Percentiles rank a stretch among this genome's conserved stretches.
Evolutionary conservation across 225 moss, liverwort and hornwort genomes (phyloP).

Genomic region (Polytrichum formosum): DNA sequence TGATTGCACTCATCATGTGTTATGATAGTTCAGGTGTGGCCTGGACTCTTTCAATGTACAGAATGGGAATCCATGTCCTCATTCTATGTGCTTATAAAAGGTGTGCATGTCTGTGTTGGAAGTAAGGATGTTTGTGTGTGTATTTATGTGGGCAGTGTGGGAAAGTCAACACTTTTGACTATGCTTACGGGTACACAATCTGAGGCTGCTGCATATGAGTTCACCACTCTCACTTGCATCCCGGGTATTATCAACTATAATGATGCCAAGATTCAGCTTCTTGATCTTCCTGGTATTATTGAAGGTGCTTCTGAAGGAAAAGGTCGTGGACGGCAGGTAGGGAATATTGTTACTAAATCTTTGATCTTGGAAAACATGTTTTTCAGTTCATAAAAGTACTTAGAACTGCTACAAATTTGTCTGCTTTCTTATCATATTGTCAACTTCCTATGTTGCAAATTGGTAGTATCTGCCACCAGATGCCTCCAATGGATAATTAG

Average conservation of each 20-base stretch:
- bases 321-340: slow-evolving; percentile 98
- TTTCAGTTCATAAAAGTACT: too few species aligned
- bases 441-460: too few species aligned
- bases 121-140: too few species aligned
- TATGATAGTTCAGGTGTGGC: background rate
- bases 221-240: slow-evolving; percentile 98
- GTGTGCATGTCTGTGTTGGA: too few species aligned
- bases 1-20: background rate
- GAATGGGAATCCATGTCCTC: too few species aligned
- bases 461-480: too few species aligned
- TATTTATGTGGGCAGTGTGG: slow-evolving; percentile 67
- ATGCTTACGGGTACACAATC: slow-evolving; percentile 97
- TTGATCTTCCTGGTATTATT: slow-evolving; percentile 99
- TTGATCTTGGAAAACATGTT: too few species aligned
- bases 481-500: too few species aligned
- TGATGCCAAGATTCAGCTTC: slow-evolving; percentile 98
- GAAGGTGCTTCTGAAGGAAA: slow-evolving; percentile 99
- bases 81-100: too few species aligned
- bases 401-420: too few species aligned
- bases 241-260: slow-evolving; percentile 98
- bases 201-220: slow-evolving; percentile 99
- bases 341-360: background rate
- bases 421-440: too few species aligned
- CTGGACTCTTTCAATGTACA: slow-evolving; percentile 4
- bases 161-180: slow-evolving; percentile 93